These are phyloP conservation scores for Dentipellis sp. DNA, from an alignment of 768 basidiomycete species.

Conservation along the genomic window DNA sequence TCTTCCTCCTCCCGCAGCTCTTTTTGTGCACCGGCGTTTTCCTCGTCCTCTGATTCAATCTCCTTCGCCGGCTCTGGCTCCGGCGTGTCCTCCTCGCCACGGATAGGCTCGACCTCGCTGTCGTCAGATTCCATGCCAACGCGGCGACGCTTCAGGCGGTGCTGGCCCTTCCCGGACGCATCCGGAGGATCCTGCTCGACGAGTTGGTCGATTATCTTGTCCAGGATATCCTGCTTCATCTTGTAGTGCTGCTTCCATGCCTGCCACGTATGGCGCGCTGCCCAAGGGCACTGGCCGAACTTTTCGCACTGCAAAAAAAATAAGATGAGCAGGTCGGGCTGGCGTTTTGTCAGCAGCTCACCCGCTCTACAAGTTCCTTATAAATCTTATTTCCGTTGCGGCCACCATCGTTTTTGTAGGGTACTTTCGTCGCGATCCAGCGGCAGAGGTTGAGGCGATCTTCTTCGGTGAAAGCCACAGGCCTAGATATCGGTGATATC, in stretches of 20 bases:
- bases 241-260: constrained; percentile 18
- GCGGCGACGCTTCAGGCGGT: constrained; percentile 1
- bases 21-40: background rate
- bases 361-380: constrained; percentile 7
- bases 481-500: background rate
- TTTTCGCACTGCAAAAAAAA: background rate
- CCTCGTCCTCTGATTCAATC: too few relatives aligned
- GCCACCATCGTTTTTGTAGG: constrained; percentile 5
- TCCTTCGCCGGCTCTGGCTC: too few relatives aligned
- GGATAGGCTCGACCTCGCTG: constrained; percentile 1
- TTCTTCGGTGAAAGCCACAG: constrained; percentile 1
- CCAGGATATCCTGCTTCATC: constrained; percentile 12
- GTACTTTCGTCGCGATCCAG: constrained; percentile 8
- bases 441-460: constrained; percentile 7
- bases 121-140: background rate
- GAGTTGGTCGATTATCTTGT: constrained; percentile 11
- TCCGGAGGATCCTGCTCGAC: constrained; percentile 6
- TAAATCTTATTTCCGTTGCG: constrained; percentile 9
- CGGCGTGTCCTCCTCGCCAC: background rate
- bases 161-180: constrained; percentile 8
- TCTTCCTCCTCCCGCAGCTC: constrained; percentile 6
- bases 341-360: background rate
- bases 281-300: constrained; percentile 11
- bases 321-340: background rate
- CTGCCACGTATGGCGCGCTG: constrained; percentile 11